Conservation (phyloP, 176 grass and related monocot genomes). For the Ensete ventricosum region DNA sequence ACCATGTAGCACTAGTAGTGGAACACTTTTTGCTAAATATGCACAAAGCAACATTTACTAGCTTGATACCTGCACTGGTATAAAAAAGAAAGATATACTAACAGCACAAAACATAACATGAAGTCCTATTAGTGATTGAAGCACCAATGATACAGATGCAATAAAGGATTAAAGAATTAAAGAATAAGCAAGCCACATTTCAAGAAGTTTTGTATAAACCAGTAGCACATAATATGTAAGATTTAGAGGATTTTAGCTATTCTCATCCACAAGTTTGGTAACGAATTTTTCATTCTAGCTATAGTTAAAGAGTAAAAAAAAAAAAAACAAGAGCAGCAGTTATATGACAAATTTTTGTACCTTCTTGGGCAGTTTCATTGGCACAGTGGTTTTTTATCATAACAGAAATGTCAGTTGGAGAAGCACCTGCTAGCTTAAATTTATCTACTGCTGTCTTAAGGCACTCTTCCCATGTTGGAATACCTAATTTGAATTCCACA, state of each 20-base stretch:
- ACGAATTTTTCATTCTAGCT: neutral
- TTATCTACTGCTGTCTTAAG: slow-evolving; percentile 76
- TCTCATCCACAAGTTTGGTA: too few relatives aligned
- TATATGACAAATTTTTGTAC: slow-evolving; percentile 22
- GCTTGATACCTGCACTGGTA: neutral
- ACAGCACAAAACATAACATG: too few relatives aligned
- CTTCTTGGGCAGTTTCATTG: slow-evolving; percentile 75
- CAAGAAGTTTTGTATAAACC: neutral
- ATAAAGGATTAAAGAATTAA: neutral
- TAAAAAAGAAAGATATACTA: too few relatives aligned
- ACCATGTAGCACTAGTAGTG: too few relatives aligned
- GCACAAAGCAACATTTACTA: neutral
- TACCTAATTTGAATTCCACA: slow-evolving; percentile 71
- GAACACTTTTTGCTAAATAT: neutral
- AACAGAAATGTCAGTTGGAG: slow-evolving; percentile 59
- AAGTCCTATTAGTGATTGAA: too few relatives aligned
- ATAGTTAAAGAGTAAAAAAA: neutral
- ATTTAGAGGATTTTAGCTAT: neutral
- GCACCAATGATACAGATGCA: neutral
- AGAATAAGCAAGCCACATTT: neutral
- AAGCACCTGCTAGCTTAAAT: slow-evolving; percentile 63
- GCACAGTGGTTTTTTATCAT: slow-evolving; percentile 95
- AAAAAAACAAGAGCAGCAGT: neutral
- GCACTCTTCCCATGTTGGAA: slow-evolving; percentile 76
- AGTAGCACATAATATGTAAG: neutral